phyloP scores from a whole-genome alignment of 2,329 filamentous ascomycete genomes.

The Tolypocladium cylindrosporum region DNA sequence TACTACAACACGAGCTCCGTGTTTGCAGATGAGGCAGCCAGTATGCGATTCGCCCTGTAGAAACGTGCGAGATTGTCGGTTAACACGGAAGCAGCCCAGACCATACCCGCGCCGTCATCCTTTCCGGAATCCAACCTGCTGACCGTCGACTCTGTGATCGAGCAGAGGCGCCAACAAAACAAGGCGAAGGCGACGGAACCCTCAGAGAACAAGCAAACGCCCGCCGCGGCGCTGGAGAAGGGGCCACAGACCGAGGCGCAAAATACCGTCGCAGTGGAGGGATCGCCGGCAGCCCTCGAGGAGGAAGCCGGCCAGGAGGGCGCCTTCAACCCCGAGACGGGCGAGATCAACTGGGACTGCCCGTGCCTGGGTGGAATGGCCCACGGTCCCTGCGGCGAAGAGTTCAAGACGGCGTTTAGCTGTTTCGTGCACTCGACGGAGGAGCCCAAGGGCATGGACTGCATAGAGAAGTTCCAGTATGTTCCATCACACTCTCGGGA shows the following conservation, averaged over 20 bases:
- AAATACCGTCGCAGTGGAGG: constrained; percentile 12
- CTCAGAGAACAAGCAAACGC: constrained; percentile 8
- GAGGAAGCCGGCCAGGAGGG: constrained; percentile 79
- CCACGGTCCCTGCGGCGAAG: constrained; percentile 84
- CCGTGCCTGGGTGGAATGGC: constrained; percentile 97
- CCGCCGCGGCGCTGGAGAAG: constrained; percentile 9
- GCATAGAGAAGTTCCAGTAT: constrained; percentile 95
- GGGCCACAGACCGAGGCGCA: constrained; percentile 16
- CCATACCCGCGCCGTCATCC: constrained; percentile 32
- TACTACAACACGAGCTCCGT: constrained; percentile 87
- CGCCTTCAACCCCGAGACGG: constrained; percentile 95
- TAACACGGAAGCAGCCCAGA: constrained; percentile 13
- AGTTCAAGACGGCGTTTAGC: constrained; percentile 93
- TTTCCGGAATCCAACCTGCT: constrained; percentile 48
- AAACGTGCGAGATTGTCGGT: not conserved
- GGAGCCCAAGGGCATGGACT: constrained; percentile 96
- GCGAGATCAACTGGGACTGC: constrained; percentile 99
- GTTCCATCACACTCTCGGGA: constrained; percentile 20
- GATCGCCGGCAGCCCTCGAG: constrained; percentile 50
- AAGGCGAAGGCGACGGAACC: constrained; percentile 18
- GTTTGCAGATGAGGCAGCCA: constrained; percentile 72
- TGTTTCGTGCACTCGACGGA: constrained; percentile 95
- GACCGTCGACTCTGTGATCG: constrained; percentile 58
- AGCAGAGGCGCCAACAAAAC: constrained; percentile 47
- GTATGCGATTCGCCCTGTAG: constrained; percentile 39